phyloP scores from a whole-genome alignment of 768 basidiomycete species.

The Auriculariales sp. region DNA sequence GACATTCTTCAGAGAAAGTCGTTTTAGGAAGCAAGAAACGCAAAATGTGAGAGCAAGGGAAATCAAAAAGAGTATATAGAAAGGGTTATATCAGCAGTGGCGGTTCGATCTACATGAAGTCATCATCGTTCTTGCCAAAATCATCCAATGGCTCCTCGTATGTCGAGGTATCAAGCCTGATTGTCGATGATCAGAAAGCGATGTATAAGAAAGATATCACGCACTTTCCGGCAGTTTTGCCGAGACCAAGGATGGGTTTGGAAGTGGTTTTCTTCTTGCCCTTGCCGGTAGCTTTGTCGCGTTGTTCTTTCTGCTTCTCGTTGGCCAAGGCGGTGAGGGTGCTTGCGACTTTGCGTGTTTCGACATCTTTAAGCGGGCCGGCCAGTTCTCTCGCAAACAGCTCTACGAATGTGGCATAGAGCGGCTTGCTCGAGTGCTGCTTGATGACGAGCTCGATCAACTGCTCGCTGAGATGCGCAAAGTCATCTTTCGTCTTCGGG shows the following conservation, averaged over 20 bases:
- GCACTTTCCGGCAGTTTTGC: constrained; percentile 52
- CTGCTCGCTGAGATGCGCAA: constrained; percentile 52
- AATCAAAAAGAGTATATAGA: too few relatives aligned
- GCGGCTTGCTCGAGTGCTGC: constrained; percentile 66
- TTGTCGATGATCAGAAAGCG: neutral
- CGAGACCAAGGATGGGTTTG: constrained; percentile 65
- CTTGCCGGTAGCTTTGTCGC: constrained; percentile 77
- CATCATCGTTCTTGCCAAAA: constrained; percentile 56
- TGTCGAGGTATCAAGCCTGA: constrained; percentile 57
- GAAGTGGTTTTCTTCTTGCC: constrained; percentile 62
- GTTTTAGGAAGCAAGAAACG: too few relatives aligned
- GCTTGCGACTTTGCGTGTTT: constrained; percentile 80
- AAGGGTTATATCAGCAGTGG: too few relatives aligned
- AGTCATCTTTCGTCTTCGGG: constrained; percentile 85
- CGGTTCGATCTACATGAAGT: constrained; percentile 97
- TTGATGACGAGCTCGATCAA: constrained; percentile 67
- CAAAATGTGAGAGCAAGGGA: too few relatives aligned
- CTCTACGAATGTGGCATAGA: constrained; percentile 75
- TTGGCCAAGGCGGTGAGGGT: constrained; percentile 78
- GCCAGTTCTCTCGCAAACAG: constrained; percentile 67
- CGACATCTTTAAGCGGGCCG: constrained; percentile 70
- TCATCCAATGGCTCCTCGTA: constrained; percentile 91
- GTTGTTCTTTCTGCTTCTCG: constrained; percentile 86
- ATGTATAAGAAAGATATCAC: constrained; percentile 11
- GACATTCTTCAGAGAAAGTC: too few relatives aligned